Evolutionary conservation across 2,329 filamentous ascomycete genomes (phyloP), one percentile per base, ranked within the genome.

Genomic region (Aphanoascus verrucosus): DNA sequence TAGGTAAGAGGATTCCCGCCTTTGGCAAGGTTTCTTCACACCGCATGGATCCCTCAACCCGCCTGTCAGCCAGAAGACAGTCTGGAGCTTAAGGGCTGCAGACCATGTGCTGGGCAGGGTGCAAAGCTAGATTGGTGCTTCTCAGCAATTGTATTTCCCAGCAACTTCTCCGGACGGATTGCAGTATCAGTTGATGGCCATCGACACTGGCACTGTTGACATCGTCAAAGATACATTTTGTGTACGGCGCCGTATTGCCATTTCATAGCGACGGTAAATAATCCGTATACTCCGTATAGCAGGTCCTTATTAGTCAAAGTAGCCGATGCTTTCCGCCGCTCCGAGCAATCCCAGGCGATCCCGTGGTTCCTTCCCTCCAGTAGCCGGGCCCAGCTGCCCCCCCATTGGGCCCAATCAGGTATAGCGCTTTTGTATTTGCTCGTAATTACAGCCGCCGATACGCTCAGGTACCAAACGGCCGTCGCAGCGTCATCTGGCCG

Each of bases 1-100:
- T 50, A 50, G 35, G 48, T 50, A 50, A 50, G 48, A 41, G 23
- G 19, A 42, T 42, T 17, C 17, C 48, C 35, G 5, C n/a, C 15
- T 50, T 42, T 14, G 48, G 48, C 38, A 50, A 42, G 48, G 48
- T 43, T 50, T 42, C 48, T 43, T 50, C 48, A 50, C 48, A 50
- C 48, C 37, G 48, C 48, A 50, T 50, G 48, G 48, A 17, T 32
- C 48, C 35, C 7, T 17, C 23, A 34, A 17, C 15, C n/a, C 14
- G 42, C 23, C 15, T 44, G 42, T 8, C 17, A 23, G 42, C 17
- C 8, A 41, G 38, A n/a, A n/a, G n/a, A 38, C 12, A 38, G 23
- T 28, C 23, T 28, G 3, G 23, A 28, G 23, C 23, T 28, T 28
- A 38, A 38, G 35, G 35, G 35, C 35, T 14, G 35, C n/a, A 38